Conservation (phyloP, 108 stramenopile genomes). For the Fragilariopsis cylindrus region DNA sequence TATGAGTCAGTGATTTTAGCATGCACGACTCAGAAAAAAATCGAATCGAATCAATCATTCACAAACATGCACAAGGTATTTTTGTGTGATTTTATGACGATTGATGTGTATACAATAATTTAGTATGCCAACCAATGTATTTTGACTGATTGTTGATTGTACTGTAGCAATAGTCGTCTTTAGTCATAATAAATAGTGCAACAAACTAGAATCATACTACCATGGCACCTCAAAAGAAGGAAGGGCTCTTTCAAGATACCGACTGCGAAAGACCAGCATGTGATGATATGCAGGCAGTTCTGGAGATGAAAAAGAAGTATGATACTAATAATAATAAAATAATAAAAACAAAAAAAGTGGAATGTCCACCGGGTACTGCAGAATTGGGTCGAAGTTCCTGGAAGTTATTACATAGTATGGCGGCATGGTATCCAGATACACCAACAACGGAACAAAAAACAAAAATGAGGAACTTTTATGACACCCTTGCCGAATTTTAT, state of each 20-base stretch:
- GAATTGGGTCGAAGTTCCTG: constrained; percentile 74
- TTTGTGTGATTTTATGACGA: too few species aligned
- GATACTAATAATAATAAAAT: constrained; percentile 13
- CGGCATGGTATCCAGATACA: constrained; percentile 85
- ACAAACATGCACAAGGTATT: too few species aligned
- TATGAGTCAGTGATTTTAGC: too few species aligned
- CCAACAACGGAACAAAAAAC: constrained; percentile 63
- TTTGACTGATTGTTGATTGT: too few species aligned
- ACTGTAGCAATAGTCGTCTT: too few species aligned
- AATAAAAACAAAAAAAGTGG: constrained; percentile 17
- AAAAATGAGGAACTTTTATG: constrained; percentile 63
- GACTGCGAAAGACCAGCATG: constrained; percentile 89
- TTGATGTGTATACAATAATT: too few species aligned
- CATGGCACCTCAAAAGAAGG: constrained; percentile 1
- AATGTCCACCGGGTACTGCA: constrained; percentile 75
- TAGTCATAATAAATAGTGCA: too few species aligned
- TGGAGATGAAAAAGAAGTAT: constrained; percentile 38
- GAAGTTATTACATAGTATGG: constrained; percentile 84
- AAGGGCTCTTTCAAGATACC: constrained; percentile 28
- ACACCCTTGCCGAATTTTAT: constrained; percentile 76
- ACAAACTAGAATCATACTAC: not conserved
- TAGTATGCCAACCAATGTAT: too few species aligned
- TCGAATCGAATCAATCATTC: too few species aligned
- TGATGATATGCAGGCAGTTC: constrained; percentile 62
- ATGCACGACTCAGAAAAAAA: too few species aligned